phyloP scores from a whole-genome alignment of 352 stramenopile species.

The Phytopythium oedochilum region DNA sequence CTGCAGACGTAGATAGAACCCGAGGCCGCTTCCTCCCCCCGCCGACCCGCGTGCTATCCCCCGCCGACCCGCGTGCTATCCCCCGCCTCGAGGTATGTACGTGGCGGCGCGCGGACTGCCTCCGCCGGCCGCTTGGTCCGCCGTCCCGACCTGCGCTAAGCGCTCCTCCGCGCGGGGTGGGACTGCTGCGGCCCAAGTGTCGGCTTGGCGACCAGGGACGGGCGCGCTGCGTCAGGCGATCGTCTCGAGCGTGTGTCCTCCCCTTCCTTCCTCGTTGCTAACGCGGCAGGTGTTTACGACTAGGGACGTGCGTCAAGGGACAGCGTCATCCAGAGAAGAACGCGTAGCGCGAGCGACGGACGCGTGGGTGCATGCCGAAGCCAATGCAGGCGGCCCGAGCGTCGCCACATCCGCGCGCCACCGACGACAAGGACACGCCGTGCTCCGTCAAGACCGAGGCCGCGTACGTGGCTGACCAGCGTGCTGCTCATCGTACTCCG shows the following conservation, averaged over 20 bases:
- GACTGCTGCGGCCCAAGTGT: not conserved
- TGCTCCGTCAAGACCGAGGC: conserved; percentile 8
- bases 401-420: not conserved
- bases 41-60: not conserved
- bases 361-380: not conserved
- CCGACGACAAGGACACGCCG: not conserved
- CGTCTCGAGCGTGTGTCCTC: not conserved
- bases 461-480: not conserved
- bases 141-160: not conserved
- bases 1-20: too few relatives aligned
- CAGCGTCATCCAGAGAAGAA: not conserved
- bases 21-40: too few relatives aligned
- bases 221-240: too few relatives aligned
- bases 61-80: not conserved
- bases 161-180: not conserved
- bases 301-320: too few relatives aligned
- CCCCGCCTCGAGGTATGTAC: not conserved
- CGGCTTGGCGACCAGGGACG: not conserved
- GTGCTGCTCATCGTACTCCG: too few relatives aligned
- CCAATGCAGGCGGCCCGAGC: not conserved
- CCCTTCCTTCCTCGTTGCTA: not conserved
- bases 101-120: not conserved
- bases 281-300: not conserved
- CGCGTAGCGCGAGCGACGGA: not conserved
- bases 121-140: not conserved